phyloP scores from a whole-genome alignment of 78 protist genomes.

The Capsaspora owczarzaki region DNA sequence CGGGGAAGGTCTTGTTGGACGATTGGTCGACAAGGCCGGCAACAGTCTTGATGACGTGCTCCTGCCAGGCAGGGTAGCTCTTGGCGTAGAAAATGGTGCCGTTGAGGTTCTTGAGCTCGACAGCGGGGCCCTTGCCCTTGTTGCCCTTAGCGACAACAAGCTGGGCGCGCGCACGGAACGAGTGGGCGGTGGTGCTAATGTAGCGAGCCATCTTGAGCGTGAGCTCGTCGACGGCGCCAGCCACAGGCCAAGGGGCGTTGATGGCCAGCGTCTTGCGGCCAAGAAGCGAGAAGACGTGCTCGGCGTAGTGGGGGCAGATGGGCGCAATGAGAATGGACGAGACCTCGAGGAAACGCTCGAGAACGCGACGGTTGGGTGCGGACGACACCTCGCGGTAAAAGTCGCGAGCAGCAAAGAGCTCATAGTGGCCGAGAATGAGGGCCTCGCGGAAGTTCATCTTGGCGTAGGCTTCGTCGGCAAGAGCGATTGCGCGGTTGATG shows the following conservation, averaged over 20 bases:
- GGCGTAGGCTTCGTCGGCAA: not conserved
- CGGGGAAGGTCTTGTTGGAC: not conserved
- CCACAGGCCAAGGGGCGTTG: not conserved
- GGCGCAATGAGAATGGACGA: constrained; percentile 84
- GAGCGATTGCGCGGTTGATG: not conserved
- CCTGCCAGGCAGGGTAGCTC: not conserved
- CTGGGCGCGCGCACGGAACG: not conserved
- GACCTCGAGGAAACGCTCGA: constrained; percentile 51
- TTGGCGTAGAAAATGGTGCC: not conserved
- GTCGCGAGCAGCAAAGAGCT: constrained; percentile 68
- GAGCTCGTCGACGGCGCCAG: not conserved
- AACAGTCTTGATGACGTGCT: not conserved
- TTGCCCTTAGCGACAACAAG: not conserved
- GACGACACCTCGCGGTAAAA: constrained; percentile 45
- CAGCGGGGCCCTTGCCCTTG: not conserved
- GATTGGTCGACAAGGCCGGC: too few relatives aligned
- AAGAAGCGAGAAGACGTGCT: constrained; percentile 85
- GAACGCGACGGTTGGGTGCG: constrained; percentile 29
- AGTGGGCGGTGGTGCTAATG: not conserved
- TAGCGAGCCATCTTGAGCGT: not conserved
- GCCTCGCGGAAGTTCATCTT: constrained; percentile 82
- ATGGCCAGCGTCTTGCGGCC: not conserved
- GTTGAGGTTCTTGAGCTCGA: not conserved
- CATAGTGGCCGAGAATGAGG: constrained; percentile 66
- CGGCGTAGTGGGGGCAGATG: constrained; percentile 90